A percentile compares a stretch with the other conserved stretches of the same genome.
Conservation (phyloP, 805 yeast species). For the Saccharomycopsis fodiens region DNA sequence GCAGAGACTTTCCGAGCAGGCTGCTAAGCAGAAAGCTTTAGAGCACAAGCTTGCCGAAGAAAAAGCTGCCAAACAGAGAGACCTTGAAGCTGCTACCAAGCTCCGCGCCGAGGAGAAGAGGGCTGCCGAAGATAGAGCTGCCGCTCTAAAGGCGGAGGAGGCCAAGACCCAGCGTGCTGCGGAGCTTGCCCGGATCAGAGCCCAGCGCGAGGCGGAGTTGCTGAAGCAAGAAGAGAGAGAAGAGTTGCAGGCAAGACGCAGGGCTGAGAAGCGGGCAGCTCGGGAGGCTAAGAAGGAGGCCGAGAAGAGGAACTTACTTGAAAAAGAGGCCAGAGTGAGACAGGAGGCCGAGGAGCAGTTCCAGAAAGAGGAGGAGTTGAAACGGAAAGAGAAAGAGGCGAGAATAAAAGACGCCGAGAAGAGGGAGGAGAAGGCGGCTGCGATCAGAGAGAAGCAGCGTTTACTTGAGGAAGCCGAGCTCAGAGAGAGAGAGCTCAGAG, state of each 20-base stretch:
- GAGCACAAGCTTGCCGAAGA: background rate
- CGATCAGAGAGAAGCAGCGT: too few relatives aligned
- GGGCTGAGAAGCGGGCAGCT: background rate
- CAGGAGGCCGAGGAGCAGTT: conserved; percentile 4
- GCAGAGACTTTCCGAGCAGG: background rate
- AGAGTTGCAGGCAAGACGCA: background rate
- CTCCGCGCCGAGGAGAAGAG: too few relatives aligned
- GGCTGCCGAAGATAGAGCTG: background rate
- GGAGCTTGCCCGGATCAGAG: background rate
- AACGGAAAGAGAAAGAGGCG: conserved; percentile 11
- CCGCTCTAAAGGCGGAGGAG: background rate
- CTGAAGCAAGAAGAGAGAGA: conserved; percentile 8
- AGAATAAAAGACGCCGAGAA: conserved; percentile 3
- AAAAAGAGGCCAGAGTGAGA: conserved; percentile 4
- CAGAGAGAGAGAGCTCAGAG: too few relatives aligned
- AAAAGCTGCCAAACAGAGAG: background rate
- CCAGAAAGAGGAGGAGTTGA: conserved; percentile 8
- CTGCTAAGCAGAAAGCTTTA: background rate
- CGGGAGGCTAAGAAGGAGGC: conserved; percentile 12
- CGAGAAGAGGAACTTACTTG: conserved; percentile 17
- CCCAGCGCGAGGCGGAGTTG: background rate
- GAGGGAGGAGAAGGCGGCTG: too few relatives aligned
- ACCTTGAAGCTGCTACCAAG: too few relatives aligned
- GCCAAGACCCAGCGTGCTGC: too few relatives aligned
- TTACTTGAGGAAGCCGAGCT: too few relatives aligned